A percentile compares a stretch with the other conserved stretches of the same genome.
phyloP scores from a whole-genome alignment of 148 eudicot species.

The Vaccinium macrocarpon region DNA sequence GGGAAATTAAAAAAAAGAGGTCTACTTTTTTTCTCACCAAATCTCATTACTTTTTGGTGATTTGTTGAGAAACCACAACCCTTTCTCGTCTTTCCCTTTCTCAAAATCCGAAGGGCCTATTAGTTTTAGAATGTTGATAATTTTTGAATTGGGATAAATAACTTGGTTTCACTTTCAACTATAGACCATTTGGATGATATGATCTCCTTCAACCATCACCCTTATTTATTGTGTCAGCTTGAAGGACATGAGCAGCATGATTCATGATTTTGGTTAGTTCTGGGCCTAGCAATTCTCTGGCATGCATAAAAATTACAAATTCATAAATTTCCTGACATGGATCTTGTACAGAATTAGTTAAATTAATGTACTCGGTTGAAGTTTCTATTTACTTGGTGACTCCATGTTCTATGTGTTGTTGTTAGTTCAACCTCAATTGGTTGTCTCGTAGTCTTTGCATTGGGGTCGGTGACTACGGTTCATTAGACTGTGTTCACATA shows the following conservation, averaged over 20 bases:
- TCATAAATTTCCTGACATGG: neutral
- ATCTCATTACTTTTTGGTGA: no score
- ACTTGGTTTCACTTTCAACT: neutral
- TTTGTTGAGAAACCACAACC: no score
- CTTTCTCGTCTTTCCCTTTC: neutral
- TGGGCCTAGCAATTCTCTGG: neutral
- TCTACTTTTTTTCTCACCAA: no score
- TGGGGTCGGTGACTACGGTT: neutral
- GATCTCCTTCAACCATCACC: neutral
- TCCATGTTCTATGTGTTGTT: neutral
- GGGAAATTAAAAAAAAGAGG: no score
- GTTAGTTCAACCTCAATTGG: neutral
- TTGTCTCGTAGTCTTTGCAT: neutral
- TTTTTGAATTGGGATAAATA: neutral
- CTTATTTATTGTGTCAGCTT: neutral
- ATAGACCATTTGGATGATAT: neutral
- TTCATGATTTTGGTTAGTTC: neutral
- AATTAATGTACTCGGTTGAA: neutral
- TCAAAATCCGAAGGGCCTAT: neutral
- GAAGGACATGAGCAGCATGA: neutral
- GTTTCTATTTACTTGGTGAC: neutral
- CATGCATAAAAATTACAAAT: neutral
- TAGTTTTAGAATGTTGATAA: neutral
- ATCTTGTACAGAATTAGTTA: neutral
- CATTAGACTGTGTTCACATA: neutral